Base-by-base conservation (phyloP, 1,284 basidiomycete genomes). In the Cryptococcus sp. region DNA sequence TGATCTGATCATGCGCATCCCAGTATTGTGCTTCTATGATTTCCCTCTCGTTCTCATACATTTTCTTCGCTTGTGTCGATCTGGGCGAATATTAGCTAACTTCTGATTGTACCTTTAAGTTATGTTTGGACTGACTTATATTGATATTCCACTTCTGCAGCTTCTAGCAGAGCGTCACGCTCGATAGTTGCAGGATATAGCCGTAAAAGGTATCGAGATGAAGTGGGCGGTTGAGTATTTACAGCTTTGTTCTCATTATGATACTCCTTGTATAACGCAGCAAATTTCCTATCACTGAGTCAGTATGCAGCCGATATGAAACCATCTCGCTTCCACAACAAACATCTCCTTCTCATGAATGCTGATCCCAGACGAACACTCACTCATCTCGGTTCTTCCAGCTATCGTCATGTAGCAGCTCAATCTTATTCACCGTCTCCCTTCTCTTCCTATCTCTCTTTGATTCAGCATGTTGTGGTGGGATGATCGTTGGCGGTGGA, bases 391-490 rank as follows among this genome's bases (percentile, higher is more conserved):
- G 60, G 30, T 72, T 71, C 32, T 74, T 70, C 64, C 79, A 76
- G 55, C 74, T 77, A 46, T 79, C 77, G 23, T 77, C 75, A 57
- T 80, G 77, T 33, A 79, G 68, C 35, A 76, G 66, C 61, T 79
- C 76, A 32, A 81, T 77, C 62, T 79, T 78, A 58, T 80, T 79
- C 53, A 80, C 74, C 48, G 79, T 79, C 58, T 80, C 79, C 34
- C 79, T 62, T 45, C 79, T 62, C 60, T 79, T 78, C 64, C 78
- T 74, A 61, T 80, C 79, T n/a, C 79, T 70, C 64, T 81, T 80
- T 48, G 68, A 75, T 62, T 78, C 75, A 4, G 65, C 52, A 41
- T 64, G 59, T 55, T 68, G 66, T 0, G 72, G 70, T 5, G 71
- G 71, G 14, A 75, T 58, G 46, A 73, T 68, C 32, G 59, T 69